Percentiles rank a stretch among this genome's conserved stretches.
Evolutionary conservation across 345 rosid species (phyloP).

Genomic region (Psidium guajava): DNA sequence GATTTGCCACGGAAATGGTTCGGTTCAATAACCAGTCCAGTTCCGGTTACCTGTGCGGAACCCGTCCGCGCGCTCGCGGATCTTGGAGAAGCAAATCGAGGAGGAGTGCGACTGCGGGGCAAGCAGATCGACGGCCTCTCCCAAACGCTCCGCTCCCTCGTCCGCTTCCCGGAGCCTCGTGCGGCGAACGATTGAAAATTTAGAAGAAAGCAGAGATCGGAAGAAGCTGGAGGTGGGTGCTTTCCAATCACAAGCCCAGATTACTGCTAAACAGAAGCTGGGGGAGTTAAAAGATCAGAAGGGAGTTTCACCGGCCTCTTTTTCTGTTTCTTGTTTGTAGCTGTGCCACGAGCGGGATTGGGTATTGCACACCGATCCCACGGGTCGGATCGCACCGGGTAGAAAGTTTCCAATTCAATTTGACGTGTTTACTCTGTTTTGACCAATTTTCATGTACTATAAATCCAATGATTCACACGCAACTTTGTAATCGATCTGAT

Average conservation of each 20-base stretch:
- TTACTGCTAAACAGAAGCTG: not conserved
- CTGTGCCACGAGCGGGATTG: too few species aligned
- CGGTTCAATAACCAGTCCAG: not conserved
- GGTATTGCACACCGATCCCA: too few species aligned
- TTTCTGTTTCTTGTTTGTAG: too few species aligned
- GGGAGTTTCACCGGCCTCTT: too few species aligned
- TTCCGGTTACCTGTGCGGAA: not conserved
- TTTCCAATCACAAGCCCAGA: not conserved
- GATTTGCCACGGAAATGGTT: not conserved
- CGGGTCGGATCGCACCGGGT: too few species aligned
- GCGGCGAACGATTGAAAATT: not conserved
- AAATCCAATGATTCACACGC: too few species aligned
- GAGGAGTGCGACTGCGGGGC: too few species aligned
- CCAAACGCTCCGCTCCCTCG: not conserved
- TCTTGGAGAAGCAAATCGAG: too few species aligned
- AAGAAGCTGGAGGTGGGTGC: not conserved
- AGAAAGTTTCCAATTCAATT: too few species aligned
- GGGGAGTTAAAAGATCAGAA: not conserved
- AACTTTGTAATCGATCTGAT: too few species aligned
- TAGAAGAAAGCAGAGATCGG: not conserved
- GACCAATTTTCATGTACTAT: too few species aligned
- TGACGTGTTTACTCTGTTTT: too few species aligned
- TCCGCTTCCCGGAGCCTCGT: not conserved
- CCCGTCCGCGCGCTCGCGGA: not conserved
- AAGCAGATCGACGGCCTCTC: not conserved